Evolutionary conservation across 352 stramenopile genomes (phyloP).

Genomic region (Phytophthora constricta): DNA sequence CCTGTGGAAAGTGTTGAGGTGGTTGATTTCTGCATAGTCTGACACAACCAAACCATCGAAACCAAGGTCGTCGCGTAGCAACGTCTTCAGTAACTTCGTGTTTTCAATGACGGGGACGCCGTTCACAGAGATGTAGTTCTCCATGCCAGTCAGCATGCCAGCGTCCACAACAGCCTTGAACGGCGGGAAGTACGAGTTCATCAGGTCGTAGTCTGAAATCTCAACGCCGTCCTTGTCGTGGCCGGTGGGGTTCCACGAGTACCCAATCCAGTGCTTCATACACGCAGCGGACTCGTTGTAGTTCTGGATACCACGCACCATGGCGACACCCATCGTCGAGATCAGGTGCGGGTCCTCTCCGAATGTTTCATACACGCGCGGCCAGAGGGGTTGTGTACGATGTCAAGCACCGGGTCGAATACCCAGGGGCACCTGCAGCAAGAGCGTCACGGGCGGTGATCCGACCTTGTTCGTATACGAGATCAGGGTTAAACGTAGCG

Average conservation of each 20-base stretch:
- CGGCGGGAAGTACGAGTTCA: conserved; percentile 74
- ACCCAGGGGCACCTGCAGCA: conserved; percentile 82
- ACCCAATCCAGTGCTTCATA: conserved; percentile 85
- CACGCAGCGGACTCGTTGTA: conserved; percentile 60
- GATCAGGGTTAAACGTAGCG: conserved; percentile 79
- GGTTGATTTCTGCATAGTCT: conserved; percentile 89
- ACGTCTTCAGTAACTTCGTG: conserved; percentile 54
- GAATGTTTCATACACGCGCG: conserved; percentile 91
- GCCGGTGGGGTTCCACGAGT: conserved; percentile 66
- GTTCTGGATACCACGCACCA: conserved; percentile 75
- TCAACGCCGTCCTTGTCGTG: conserved; percentile 74
- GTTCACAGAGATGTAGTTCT: conserved; percentile 91
- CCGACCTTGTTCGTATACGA: conserved; percentile 58
- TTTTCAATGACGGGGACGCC: conserved; percentile 84
- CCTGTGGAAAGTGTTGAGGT: conserved; percentile 54
- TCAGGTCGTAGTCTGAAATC: conserved; percentile 57
- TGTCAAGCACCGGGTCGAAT: conserved; percentile 78
- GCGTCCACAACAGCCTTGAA: conserved; percentile 74
- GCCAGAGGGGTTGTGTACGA: conserved; percentile 85
- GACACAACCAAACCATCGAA: conserved; percentile 87
- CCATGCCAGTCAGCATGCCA: conserved; percentile 84
- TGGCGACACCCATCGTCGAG: conserved; percentile 58
- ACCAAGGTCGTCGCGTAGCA: conserved; percentile 71
- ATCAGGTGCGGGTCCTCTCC: conserved; percentile 84
- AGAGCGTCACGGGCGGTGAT: conserved; percentile 77